Conservation (phyloP, 1,284 basidiomycete genomes). For the Wallemia ichthyophaga region DNA sequence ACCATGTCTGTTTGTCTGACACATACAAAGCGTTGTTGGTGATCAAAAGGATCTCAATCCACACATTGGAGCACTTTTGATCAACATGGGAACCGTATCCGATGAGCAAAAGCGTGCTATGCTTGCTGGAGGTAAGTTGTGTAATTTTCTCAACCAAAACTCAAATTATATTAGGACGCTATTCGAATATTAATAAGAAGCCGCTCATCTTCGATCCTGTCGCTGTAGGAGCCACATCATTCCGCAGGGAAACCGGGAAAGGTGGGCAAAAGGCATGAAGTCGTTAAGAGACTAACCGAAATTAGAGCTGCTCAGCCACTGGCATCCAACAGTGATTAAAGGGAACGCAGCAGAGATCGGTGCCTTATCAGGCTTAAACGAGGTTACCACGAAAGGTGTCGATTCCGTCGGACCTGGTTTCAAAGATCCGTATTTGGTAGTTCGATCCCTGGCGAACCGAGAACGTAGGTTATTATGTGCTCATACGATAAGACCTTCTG, state of each 20-base stretch:
- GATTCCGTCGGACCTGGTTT: slow-evolving; percentile 54
- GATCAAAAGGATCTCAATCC: slow-evolving; percentile 40
- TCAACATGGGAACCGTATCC: slow-evolving; percentile 71
- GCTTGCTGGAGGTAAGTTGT: slow-evolving; percentile 34
- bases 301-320: slow-evolving; percentile 44
- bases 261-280: slow-evolving; percentile 11
- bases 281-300: slow-evolving; percentile 1
- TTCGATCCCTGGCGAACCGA: slow-evolving; percentile 35
- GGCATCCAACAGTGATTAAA: slow-evolving; percentile 77
- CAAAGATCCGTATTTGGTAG: slow-evolving; percentile 37
- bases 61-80: slow-evolving; percentile 36
- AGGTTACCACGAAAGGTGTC: slow-evolving; percentile 58
- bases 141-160: slow-evolving; percentile 9
- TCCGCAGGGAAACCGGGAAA: slow-evolving; percentile 26
- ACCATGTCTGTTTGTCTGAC: slow-evolving; percentile 2
- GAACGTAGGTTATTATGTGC: slow-evolving; percentile 28
- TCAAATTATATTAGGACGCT: slow-evolving; percentile 12
- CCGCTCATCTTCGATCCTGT: slow-evolving; percentile 83
- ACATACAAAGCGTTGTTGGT: slow-evolving; percentile 17
- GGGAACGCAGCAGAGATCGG: slow-evolving; percentile 81
- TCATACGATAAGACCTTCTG: too few species aligned
- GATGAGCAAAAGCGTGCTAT: slow-evolving; percentile 33
- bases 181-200: slow-evolving; percentile 39
- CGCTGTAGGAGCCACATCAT: slow-evolving; percentile 55
- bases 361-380: slow-evolving; percentile 36